phyloP scores from a whole-genome alignment of 2,329 filamentous ascomycete species.

The Talaromyces sp. region DNA sequence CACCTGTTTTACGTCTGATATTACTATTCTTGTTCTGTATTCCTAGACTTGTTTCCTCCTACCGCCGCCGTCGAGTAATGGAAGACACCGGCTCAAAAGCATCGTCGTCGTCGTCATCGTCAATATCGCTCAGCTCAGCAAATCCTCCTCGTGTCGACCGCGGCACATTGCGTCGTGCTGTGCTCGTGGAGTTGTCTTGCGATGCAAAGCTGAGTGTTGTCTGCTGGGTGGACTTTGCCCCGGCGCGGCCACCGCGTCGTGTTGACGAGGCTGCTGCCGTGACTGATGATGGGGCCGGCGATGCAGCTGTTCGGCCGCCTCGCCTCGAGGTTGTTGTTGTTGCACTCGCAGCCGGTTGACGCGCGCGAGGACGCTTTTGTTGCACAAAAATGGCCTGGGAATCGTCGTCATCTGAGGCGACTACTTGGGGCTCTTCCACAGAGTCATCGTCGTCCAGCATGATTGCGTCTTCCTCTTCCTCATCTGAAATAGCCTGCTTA shows the following conservation, averaged over 20 bases:
- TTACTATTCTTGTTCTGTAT: not conserved
- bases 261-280: conserved; percentile 23
- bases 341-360: conserved; percentile 18
- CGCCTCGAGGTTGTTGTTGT: conserved; percentile 19
- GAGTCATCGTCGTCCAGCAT: conserved; percentile 33
- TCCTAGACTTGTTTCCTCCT: not conserved
- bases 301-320: conserved; percentile 22
- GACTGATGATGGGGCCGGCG: conserved; percentile 29
- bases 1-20: not conserved
- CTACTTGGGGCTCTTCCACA: conserved; percentile 16
- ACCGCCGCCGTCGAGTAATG: conserved; percentile 8
- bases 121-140: conserved; percentile 32
- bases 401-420: conserved; percentile 19
- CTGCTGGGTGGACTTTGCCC: conserved; percentile 28
- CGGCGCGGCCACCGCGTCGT: conserved; percentile 20
- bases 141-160: conserved; percentile 26
- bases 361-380: conserved; percentile 22
- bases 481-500: conserved; percentile 28
- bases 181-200: conserved; percentile 27
- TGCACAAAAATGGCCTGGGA: conserved; percentile 40
- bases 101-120: conserved; percentile 39
- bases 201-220: conserved; percentile 39
- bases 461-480: conserved; percentile 34
- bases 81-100: conserved; percentile 40
- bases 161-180: conserved; percentile 17